These are phyloP conservation scores for Sarocladium oryzae DNA, from an alignment of 2,329 filamentous ascomycete species.

Conservation along the genomic window DNA sequence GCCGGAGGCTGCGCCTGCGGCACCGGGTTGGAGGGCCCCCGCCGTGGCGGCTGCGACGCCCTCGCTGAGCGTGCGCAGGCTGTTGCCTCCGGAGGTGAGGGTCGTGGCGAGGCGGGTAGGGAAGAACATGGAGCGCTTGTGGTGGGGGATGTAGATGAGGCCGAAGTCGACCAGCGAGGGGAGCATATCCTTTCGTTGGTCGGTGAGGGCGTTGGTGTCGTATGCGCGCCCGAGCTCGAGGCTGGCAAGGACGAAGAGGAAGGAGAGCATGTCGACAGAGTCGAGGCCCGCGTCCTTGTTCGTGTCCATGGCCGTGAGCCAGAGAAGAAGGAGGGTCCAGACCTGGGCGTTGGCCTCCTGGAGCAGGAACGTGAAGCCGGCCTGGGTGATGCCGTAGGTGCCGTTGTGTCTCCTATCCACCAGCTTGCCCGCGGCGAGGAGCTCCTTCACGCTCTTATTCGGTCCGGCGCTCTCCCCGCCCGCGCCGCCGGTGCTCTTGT, in stretches of 20 bases:
- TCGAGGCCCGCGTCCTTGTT: constrained; percentile 61
- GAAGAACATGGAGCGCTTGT: constrained; percentile 62
- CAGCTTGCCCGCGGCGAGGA: constrained; percentile 74
- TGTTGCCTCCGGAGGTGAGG: constrained; percentile 74
- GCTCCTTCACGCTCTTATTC: constrained; percentile 73
- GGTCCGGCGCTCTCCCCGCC: constrained; percentile 43
- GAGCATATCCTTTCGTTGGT: constrained; percentile 82
- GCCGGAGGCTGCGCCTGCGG: constrained; percentile 29
- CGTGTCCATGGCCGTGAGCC: constrained; percentile 74
- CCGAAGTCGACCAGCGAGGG: constrained; percentile 87
- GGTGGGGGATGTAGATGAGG: constrained; percentile 68
- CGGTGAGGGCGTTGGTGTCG: constrained; percentile 74
- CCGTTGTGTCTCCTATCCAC: constrained; percentile 61
- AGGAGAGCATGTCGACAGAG: constrained; percentile 87
- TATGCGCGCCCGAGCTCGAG: constrained; percentile 90
- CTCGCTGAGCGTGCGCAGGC: constrained; percentile 61
- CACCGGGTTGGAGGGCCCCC: constrained; percentile 28
- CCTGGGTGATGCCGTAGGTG: constrained; percentile 77
- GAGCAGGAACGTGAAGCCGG: constrained; percentile 88
- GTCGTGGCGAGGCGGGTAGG: constrained; percentile 92
- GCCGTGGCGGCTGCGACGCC: constrained; percentile 61
- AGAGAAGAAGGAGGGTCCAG: constrained; percentile 90
- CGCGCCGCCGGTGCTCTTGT: constrained; percentile 26
- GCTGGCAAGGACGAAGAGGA: constrained; percentile 91
- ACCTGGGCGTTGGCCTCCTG: constrained; percentile 96